Conservation (phyloP, 2,329 filamentous ascomycete species). For the Trichoderma sp. region DNA sequence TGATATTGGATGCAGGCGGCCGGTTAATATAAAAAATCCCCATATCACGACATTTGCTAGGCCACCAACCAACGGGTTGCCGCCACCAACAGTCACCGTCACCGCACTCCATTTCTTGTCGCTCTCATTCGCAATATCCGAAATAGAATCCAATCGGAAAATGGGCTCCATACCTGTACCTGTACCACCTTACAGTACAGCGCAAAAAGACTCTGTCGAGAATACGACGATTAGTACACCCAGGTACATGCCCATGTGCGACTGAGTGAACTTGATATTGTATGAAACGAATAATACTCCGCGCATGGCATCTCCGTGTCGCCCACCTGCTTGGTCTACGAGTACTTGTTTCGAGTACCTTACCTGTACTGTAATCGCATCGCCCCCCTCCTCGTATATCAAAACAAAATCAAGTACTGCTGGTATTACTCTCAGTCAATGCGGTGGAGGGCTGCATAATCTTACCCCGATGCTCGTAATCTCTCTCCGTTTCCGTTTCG, state of each 20-base stretch:
- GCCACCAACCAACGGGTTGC: neutral
- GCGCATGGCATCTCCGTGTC: no score
- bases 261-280: neutral
- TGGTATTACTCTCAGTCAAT: neutral
- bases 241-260: neutral
- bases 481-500: neutral
- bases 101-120: neutral
- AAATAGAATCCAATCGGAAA: neutral
- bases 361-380: no score
- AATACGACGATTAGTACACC: neutral
- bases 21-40: neutral
- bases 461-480: conserved; percentile 14
- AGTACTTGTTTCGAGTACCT: neutral
- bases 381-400: neutral
- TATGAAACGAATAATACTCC: no score
- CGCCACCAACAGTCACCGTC: neutral
- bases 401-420: neutral
- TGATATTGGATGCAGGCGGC: neutral
- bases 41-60: neutral
- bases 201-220: neutral
- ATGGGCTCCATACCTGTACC: neutral
- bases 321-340: no score
- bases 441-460: conserved; percentile 12
- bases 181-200: neutral
- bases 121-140: neutral